Evolutionary conservation across 106 monocot genomes (phyloP), one percentile per base, ranked within the genome.

Genomic region (Dendrobium nobile): DNA sequence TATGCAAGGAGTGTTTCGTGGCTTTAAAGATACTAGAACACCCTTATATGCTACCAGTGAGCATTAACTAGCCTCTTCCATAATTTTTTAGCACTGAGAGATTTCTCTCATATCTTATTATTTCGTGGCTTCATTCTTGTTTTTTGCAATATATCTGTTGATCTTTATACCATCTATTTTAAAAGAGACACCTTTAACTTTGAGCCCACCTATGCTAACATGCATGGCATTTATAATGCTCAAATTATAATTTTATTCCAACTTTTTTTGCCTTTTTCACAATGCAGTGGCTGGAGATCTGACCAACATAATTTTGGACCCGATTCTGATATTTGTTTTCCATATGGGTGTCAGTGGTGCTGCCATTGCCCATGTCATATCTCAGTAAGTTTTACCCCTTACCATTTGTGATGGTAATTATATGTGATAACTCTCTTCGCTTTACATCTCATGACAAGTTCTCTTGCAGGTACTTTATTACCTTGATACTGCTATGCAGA

Each of bases 361-460:
- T 47, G 96, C 93, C 55, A 88, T 96, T 78, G 89, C 96, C 13
- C 96, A 96, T 93, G 93, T 91, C 73, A 48, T 93, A 55, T 93
- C 96, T 77, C 96, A 96, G 96, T 96, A 88, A 90, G 93, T 31
- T 64, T 8, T 68, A 17, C 8, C n/a, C 1, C 58, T 24, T 40
- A 15, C 17, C 20, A 15, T 47, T 7, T 77, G 37, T 75, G 22
- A 75, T 31, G 9, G 10, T 54, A 19, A 41, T 22, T 67, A 61
- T 67, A 37, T 65, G 16, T 74, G 19, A 43, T 44, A 20, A 1
- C 43, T 41, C 19, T 44, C 6, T 11, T 20, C 18, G 4, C 24
- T 70, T 70, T 61, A 58, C 40, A 44, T 11, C 75, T 72, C 16
- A 56, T 17, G 19, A 5, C 7, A 37, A 24, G 20, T 47, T 48